A percentile compares a stretch with the other conserved stretches of the same genome.
Evolutionary conservation across 306 rosid species (phyloP).

Genomic region (Dalbergia oliveri): DNA sequence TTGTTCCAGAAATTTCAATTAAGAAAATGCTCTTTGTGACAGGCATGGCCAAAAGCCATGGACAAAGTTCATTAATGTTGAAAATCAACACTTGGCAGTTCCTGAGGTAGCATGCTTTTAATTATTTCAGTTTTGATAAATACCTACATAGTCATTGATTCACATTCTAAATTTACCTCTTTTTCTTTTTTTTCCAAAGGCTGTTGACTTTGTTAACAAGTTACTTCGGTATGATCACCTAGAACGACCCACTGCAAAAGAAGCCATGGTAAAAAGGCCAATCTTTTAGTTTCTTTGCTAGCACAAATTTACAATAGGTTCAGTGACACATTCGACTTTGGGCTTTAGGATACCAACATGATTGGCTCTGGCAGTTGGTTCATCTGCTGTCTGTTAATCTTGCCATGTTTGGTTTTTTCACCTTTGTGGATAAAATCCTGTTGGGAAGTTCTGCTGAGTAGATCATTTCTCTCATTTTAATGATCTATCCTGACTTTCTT

Average conservation of each 20-base stretch:
- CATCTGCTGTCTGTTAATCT: constrained; percentile 16
- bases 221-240: constrained; percentile 89
- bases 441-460: neutral
- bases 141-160: neutral
- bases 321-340: constrained; percentile 5
- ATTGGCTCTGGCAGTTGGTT: constrained; percentile 18
- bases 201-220: constrained; percentile 87
- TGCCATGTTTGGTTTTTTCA: neutral
- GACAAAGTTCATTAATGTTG: constrained; percentile 79
- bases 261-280: constrained; percentile 79
- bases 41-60: constrained; percentile 94
- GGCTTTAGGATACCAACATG: neutral
- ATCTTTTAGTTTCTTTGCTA: constrained; percentile 15
- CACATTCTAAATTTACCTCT: constrained; percentile 27
- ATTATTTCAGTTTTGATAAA: neutral
- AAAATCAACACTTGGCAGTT: constrained; percentile 85
- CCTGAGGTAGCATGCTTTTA: constrained; percentile 73
- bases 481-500: too few relatives aligned
- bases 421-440: neutral
- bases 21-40: constrained; percentile 22
- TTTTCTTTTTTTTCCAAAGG: constrained; percentile 50
- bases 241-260: constrained; percentile 94
- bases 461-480: neutral
- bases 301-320: neutral
- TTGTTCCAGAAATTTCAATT: constrained; percentile 1